Evolutionary conservation across 495 filamentous ascomycete genomes (phyloP).

Genomic region (Daldinia concentrica): DNA sequence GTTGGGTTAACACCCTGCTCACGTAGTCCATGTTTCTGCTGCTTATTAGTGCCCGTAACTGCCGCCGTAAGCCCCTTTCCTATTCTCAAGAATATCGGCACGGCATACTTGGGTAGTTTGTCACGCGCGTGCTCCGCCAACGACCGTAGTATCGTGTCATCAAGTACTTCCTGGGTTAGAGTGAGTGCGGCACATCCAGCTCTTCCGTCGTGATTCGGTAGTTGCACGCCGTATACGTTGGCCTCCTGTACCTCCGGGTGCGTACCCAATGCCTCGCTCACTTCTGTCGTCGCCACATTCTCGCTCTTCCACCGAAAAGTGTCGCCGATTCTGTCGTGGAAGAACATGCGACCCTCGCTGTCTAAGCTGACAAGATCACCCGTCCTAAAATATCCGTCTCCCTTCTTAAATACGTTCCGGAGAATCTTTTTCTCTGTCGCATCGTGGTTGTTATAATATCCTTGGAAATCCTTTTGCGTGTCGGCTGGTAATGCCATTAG

Average conservation of each 20-base stretch:
- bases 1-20: constrained; percentile 75
- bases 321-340: constrained; percentile 90
- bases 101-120: constrained; percentile 74
- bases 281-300: constrained; percentile 89
- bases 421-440: constrained; percentile 84
- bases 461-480: constrained; percentile 75
- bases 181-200: constrained; percentile 83
- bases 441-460: constrained; percentile 81
- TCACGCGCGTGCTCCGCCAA: constrained; percentile 67
- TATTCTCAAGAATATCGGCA: constrained; percentile 80
- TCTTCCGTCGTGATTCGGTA: constrained; percentile 86
- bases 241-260: constrained; percentile 77
- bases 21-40: constrained; percentile 79
- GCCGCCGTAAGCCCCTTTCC: constrained; percentile 62
- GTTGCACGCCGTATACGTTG: constrained; percentile 86
- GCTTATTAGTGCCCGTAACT: constrained; percentile 86
- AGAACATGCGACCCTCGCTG: constrained; percentile 77
- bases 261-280: constrained; percentile 73
- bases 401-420: constrained; percentile 77
- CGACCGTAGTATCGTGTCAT: constrained; percentile 58
- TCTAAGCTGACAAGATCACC: constrained; percentile 84
- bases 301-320: constrained; percentile 97
- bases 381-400: constrained; percentile 86
- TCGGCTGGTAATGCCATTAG: constrained; percentile 78
- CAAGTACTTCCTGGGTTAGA: constrained; percentile 55